Evolutionary conservation across 805 yeast genomes (phyloP), one percentile per base, ranked within the genome.

Genomic region (Myxozyma kluyveri): DNA sequence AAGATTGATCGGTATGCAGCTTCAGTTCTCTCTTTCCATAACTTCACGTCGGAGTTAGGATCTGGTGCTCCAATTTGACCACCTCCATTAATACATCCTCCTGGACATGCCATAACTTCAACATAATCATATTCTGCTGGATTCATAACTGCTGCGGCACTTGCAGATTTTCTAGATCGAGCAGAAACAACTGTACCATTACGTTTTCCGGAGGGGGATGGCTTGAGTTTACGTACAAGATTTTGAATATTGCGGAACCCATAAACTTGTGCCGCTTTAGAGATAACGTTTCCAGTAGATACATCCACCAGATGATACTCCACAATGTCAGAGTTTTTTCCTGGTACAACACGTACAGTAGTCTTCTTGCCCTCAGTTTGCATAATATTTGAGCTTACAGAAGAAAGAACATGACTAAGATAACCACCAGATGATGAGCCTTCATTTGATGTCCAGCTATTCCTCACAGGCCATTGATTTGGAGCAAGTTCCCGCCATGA

Each of bases 71-170:
- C 75, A 18, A 88, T 77, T 62, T 89, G 90, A 0, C 99, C 99
- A 21, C 99, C 98, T 9, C 99, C 99, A 64, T 91, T 93, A 50
- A 90, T 86, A 65, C 98, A 93, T 1, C 99, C 99, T 26, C 88
- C 89, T 4, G 99, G 99, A 67, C 99, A 93, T 0, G 99, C 99
- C 96, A 89, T 91, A 41, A 93, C 85, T 63, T 93, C 99, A 4
- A 91, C 86, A 61, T 85, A 87, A 56, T 88, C 93, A 61, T 86
- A 83, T 37, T 72, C 74, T 29, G 78, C 68, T 0, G 91, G 85
- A 53, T 86, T 42, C 56, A 54, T 29, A 19, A 42, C 38, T 18
- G 58, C 54, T 4, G 44, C 33, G 3, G 50, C 90, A 0, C 82
- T 82, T 1, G 60, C 72, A 4, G 63, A 36, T 40, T 42, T 60